Conservation (phyloP, 2,329 filamentous ascomycete species). For the Polytolypa hystricis region DNA sequence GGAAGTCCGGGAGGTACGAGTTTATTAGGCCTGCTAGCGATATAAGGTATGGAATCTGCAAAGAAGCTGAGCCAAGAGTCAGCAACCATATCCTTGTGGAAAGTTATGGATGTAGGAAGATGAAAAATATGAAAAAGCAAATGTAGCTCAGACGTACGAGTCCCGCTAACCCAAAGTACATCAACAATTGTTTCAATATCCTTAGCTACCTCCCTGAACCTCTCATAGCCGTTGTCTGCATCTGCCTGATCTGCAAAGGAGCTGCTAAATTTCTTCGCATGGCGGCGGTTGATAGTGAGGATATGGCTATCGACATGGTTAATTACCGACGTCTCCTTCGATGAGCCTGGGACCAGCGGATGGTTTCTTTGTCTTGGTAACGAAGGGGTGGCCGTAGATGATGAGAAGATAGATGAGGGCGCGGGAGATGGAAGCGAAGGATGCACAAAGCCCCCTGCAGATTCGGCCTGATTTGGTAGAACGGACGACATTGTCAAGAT, state of each 20-base stretch:
- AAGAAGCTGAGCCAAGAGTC: constrained; percentile 52
- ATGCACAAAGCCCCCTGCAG: constrained; percentile 29
- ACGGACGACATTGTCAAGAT: constrained; percentile 14
- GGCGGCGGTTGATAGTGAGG: constrained; percentile 40
- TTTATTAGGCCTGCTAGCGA: constrained; percentile 63
- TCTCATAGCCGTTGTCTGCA: constrained; percentile 43
- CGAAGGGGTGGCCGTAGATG: constrained; percentile 25
- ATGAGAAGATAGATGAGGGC: constrained; percentile 31
- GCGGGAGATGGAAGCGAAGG: constrained; percentile 35
- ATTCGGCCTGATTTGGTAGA: constrained; percentile 5
- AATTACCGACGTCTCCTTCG: constrained; percentile 49
- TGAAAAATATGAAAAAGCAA: background rate
- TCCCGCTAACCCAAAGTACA: constrained; percentile 76
- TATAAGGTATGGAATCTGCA: constrained; percentile 77
- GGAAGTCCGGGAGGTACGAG: constrained; percentile 62
- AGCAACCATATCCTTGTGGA: background rate
- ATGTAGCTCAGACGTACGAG: constrained; percentile 49
- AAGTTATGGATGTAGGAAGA: background rate
- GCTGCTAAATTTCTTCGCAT: constrained; percentile 38
- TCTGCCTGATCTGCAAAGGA: constrained; percentile 16
- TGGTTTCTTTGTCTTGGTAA: constrained; percentile 43
- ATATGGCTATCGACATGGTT: constrained; percentile 45
- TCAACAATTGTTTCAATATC: constrained; percentile 68
- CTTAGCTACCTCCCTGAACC: constrained; percentile 57
- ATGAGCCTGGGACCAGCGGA: constrained; percentile 44